Base-by-base conservation (phyloP, 768 basidiomycete genomes). In the Calvatia gigantea region DNA sequence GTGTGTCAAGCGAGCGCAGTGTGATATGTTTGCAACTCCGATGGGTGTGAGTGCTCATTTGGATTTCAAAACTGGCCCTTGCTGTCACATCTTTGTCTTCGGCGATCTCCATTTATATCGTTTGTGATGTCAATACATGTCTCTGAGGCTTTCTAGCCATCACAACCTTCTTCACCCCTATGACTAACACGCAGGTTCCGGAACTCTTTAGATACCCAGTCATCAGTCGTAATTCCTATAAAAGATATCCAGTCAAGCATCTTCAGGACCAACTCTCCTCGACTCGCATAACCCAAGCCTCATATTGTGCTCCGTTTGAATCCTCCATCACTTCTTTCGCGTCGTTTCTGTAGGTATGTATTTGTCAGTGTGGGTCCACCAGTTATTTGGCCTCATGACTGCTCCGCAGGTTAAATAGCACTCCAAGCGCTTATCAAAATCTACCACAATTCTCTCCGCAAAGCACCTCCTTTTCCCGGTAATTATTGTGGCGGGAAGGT, bases 341-440 rank as follows among this genome's bases (percentile, higher is more conserved):
- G 37, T 28, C 27, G 29, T 52, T 28, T 58, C 67, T 70, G 69
- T 70, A 62, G 68, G 68, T 65, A 65, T 63, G 59, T 67, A 64
- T 70, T 73, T 70, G 66, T 64, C 64, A 51, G 64, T 73, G 72
- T 72, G 70, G 71, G 72, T 61, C 60, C 51, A 59, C 33, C 11
- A 59, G 63, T 65, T 69, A 70, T 70, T 71, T 75, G 67, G 63
- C 63, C 62, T 69, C 70, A 69, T 65, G 62, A 66, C 63, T 63
- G 66, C 66, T 67, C 63, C 69, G 66, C 64, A 62, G 65, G 60
- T 58, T 57, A 25, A 29, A n/a, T n/a, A n/a, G n/a, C n/a, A n/a
- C n/a, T n/a, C 51, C 42, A 49, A 41, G 43, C 41, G 21, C 9
- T 25, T 48, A 23, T 43, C 32, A 42, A 43, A 14, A 8, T 29